Conservation (phyloP, 179 eudicot genomes). For the Silene coronaria region DNA sequence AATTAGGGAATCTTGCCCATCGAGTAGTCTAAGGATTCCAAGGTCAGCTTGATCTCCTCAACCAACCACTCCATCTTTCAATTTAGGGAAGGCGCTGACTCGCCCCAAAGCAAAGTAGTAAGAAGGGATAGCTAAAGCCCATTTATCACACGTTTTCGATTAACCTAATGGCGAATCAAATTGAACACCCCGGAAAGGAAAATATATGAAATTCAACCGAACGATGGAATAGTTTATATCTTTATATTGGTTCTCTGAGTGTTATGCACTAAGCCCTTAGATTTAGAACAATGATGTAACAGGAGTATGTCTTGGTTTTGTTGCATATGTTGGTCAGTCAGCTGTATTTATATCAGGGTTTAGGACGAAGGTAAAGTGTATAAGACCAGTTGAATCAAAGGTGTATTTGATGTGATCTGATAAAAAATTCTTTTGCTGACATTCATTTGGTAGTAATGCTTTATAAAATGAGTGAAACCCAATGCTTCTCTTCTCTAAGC, state of each 20-base stretch:
- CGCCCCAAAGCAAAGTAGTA: too few species aligned
- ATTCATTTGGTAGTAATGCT: background rate
- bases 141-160: too few species aligned
- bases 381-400: background rate
- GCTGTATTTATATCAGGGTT: slow-evolving; percentile 8
- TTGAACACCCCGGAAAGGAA: too few species aligned
- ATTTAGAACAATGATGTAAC: background rate
- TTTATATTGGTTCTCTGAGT: background rate
- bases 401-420: background rate
- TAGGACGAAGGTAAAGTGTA: background rate
- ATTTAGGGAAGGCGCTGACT: too few species aligned
- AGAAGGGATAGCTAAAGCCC: too few species aligned
- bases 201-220: too few species aligned
- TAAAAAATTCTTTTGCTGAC: background rate
- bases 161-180: too few species aligned
- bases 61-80: too few species aligned
- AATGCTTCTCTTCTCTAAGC: background rate
- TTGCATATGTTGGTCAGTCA: background rate
- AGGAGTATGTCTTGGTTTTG: background rate
- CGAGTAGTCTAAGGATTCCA: too few species aligned
- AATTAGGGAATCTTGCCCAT: too few species aligned
- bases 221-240: background rate
- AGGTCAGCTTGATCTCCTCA: too few species aligned
- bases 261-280: background rate
- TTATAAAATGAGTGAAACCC: background rate